Base-by-base conservation (phyloP, 345 rosid species). In the Dipteronia dyeriana region DNA sequence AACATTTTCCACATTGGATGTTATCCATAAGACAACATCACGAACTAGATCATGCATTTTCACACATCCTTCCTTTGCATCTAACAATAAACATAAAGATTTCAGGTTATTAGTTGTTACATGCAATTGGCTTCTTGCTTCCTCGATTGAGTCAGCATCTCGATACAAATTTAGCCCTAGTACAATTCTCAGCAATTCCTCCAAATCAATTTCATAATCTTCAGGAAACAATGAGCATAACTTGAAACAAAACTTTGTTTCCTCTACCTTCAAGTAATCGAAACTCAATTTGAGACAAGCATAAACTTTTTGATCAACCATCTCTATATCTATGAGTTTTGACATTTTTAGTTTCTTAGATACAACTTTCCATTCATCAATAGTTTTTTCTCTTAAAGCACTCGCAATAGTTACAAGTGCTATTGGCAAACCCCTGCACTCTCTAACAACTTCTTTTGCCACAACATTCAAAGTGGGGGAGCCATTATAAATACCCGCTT, bases 41-140 rank as follows among this genome's bases (percentile, higher is more conserved):
- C 76, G 56, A 39, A 61, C 57, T 14, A 63, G 1, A 6, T 74
- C 77, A 51, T 66, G 71, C 78, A 75, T 75, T 65, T 66, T 75
- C 49, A 75, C 71, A 5, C 0, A 17, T 53, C 22, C 63, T 8
- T 75, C 10, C 19, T 66, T 3, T 19, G 47, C 20, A 14, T n/a
- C 29, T 34, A 75, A 65, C 34, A 64, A 49, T 31, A 75, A 65
- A 49, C 29, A 3, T 1, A 49, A 75, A 17, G 17, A 26, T 75
- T 75, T 49, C 19, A 75, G 71, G 4, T n/a, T 2, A 7, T 47
- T 13, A 22, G 66, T 9, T 0, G 9, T 22, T 2, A 26, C 47
- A 17, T 12, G 38, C 5, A 51, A 2, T 31, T 49, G 6, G 12
- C 7, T 75, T 49, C 62, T 75, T 51, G 51, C 29, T 5, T 51